Evolutionary conservation across 805 yeast genomes (phyloP).

Genomic region (Starmerella lactis-condensi): DNA sequence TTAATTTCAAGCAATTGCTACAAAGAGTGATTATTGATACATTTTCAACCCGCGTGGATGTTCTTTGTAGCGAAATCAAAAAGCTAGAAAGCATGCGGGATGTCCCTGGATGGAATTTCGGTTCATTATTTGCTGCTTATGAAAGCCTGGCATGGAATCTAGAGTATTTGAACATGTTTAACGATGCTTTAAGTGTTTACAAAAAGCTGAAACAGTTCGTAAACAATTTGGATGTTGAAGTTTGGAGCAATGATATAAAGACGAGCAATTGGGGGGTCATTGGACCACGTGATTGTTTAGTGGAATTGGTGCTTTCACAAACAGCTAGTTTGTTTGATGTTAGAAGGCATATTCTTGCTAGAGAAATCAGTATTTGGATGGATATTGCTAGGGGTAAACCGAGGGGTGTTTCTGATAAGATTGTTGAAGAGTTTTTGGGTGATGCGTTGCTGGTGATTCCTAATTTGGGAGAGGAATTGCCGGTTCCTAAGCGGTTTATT

Average conservation of each 20-base stretch:
- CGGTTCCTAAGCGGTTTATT: slow-evolving; percentile 15
- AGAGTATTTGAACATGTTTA: slow-evolving; percentile 37
- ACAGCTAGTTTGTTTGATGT: slow-evolving; percentile 26
- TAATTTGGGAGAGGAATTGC: slow-evolving; percentile 8
- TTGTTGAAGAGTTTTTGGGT: slow-evolving; percentile 4
- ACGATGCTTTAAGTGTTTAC: slow-evolving; percentile 41
- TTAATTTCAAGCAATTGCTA: slow-evolving; percentile 27
- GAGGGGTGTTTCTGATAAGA: slow-evolving; percentile 18
- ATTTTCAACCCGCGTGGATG: slow-evolving; percentile 31
- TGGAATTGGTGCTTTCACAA: slow-evolving; percentile 22
- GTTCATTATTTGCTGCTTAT: slow-evolving; percentile 28
- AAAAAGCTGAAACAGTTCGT: slow-evolving; percentile 27
- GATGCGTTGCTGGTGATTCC: slow-evolving; percentile 9
- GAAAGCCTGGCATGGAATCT: slow-evolving; percentile 36
- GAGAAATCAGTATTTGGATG: slow-evolving; percentile 22
- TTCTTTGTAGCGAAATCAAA: slow-evolving; percentile 27
- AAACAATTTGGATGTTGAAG: slow-evolving; percentile 11
- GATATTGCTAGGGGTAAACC: slow-evolving; percentile 18
- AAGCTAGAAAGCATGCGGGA: slow-evolving; percentile 23
- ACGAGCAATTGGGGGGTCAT: slow-evolving; percentile 7
- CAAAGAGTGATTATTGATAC: slow-evolving; percentile 36
- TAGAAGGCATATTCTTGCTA: slow-evolving; percentile 22
- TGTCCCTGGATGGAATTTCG: slow-evolving; percentile 30
- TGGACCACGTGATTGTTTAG: slow-evolving; percentile 13
- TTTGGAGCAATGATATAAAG: slow-evolving; percentile 9